Evolutionary conservation across 2,329 filamentous ascomycete genomes (phyloP).

Genomic region (Zasmidium angulare): DNA sequence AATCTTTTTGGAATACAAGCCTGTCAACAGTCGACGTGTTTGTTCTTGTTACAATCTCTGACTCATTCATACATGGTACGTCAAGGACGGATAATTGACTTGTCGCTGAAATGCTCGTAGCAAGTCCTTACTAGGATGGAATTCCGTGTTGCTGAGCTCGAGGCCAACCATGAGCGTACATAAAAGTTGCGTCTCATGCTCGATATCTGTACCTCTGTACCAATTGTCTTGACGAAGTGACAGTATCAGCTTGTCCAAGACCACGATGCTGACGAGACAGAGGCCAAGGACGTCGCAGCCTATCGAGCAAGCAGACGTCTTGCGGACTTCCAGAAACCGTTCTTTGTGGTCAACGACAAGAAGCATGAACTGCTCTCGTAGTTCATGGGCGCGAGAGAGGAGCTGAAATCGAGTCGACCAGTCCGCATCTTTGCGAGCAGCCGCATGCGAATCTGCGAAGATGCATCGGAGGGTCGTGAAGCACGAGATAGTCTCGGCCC

Average conservation of each 20-base stretch:
- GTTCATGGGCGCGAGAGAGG: constrained; percentile 12
- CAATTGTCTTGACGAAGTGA: constrained; percentile 5
- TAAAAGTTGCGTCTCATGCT: constrained; percentile 13
- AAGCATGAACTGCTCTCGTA: constrained; percentile 10
- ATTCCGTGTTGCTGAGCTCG: constrained; percentile 11
- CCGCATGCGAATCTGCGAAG: constrained; percentile 8
- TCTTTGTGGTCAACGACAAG: constrained; percentile 10
- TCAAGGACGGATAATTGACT: constrained; percentile 10
- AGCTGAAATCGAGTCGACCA: constrained; percentile 8
- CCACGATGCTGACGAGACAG: constrained; percentile 14
- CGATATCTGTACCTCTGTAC: constrained; percentile 8
- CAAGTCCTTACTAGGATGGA: constrained; percentile 11
- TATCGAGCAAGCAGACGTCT: neutral
- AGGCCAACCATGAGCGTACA: constrained; percentile 14
- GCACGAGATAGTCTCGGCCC: constrained; percentile 10
- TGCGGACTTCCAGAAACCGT: constrained; percentile 5
- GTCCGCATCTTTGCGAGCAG: neutral
- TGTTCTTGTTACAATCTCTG: neutral
- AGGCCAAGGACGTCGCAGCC: constrained; percentile 14
- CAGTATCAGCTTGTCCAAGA: constrained; percentile 16
- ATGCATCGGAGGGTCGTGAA: constrained; percentile 9
- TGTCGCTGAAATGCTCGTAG: constrained; percentile 13
- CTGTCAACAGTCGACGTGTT: too few relatives aligned
- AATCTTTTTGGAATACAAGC: too few relatives aligned
- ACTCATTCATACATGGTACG: neutral